Evolutionary conservation across 345 rosid species (phyloP), one percentile per base, ranked within the genome.

Genomic region (Gossypium mustelinum): DNA sequence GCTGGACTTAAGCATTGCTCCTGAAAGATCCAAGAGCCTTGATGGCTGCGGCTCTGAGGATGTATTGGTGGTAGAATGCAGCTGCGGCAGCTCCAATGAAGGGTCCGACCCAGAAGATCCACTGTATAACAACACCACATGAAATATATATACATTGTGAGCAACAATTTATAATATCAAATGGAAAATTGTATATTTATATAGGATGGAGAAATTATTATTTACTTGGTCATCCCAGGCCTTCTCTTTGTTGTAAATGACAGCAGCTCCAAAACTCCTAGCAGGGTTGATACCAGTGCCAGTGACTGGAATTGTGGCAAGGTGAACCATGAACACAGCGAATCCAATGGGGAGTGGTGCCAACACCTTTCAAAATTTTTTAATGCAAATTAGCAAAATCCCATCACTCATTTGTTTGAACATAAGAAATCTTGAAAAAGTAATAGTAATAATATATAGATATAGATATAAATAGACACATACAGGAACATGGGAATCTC

Each of bases 101-200:
- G 1, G 98, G 98, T 67, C 97, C 98, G 56, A 94, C 98, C 98
- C 98, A 91, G 85, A 94, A 94, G 4, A 94, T 90, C 98, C 98
- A 92, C 94, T 94, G 90, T 12, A 45, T 54, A 51, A 79, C 4
- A 64, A 9, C 3, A 50, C 51, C 11, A 48, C 11, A 43, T 62
- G 0, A 25, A 7, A 44, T 17, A 17, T 29, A 34, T 39, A 62
- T 10, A n/a, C 1, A 18, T 2, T 1, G 20, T 56, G 25, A 18
- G 11, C 3, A 18, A n/a, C 11, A n/a, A 55, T 55, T 34, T 22
- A 58, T 22, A 58, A 3, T 1, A 58, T 22, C 8, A 58, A 62
- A 16, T 62, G 45, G 44, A 14, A 62, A 14, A 5, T 34, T 34
- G 41, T 34, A 34, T 34, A 34, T 34, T 34, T 22, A 58, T 22